Evolutionary conservation across 805 yeast genomes (phyloP).

Genomic region (Phaffomyces thermotolerans): DNA sequence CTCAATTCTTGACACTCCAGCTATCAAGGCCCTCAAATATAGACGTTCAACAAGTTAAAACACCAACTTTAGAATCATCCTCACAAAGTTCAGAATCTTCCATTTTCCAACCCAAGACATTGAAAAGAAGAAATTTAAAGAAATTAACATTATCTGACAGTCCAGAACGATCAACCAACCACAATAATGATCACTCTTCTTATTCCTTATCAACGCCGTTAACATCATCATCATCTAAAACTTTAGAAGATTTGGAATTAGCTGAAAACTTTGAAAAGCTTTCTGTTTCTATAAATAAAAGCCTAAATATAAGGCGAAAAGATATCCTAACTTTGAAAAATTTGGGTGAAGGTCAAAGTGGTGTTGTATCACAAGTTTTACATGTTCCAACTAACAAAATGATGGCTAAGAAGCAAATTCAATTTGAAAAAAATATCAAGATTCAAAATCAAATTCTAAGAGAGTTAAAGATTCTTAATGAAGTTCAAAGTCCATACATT

Average conservation of each 20-base stretch:
- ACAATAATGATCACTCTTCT: background rate
- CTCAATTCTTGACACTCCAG: background rate
- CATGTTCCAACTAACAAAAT: slow-evolving; percentile 83
- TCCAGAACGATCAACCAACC: slow-evolving; percentile 5
- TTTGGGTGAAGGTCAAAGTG: slow-evolving; percentile 91
- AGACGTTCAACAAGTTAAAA: background rate
- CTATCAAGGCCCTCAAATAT: background rate
- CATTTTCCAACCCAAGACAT: slow-evolving; percentile 35
- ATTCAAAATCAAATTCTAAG: slow-evolving; percentile 79
- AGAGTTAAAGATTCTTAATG: slow-evolving; percentile 86
- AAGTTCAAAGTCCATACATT: slow-evolving; percentile 75
- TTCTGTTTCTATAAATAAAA: slow-evolving; percentile 48
- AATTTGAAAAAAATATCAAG: slow-evolving; percentile 72
- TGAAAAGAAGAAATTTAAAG: slow-evolving; percentile 54
- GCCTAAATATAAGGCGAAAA: slow-evolving; percentile 44
- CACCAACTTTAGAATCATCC: slow-evolving; percentile 1
- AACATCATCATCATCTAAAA: slow-evolving; percentile 6
- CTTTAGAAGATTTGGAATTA: slow-evolving; percentile 26
- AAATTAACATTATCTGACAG: slow-evolving; percentile 36
- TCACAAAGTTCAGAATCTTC: slow-evolving; percentile 3
- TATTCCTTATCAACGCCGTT: slow-evolving; percentile 7
- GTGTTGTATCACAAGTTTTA: slow-evolving; percentile 80
- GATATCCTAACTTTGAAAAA: slow-evolving; percentile 71
- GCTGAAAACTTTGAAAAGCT: slow-evolving; percentile 40
- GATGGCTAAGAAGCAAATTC: slow-evolving; percentile 87